Conservation (phyloP, 2,329 filamentous ascomycete species). For the Aaosphaeria pasadenensis region DNA sequence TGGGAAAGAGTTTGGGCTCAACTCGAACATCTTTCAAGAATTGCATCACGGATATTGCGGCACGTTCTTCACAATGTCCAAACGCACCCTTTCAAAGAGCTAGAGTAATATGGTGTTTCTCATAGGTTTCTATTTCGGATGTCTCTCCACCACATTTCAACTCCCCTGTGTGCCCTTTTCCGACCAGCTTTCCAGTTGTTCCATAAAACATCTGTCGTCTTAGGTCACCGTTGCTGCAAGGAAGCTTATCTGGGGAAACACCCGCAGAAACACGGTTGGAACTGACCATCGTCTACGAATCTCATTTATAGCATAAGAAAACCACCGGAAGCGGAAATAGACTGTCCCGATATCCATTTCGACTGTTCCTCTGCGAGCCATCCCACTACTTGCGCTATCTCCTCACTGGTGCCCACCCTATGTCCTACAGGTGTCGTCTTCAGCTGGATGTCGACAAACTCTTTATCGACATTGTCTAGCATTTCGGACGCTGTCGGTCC, state of each 20-base stretch:
- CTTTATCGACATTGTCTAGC: conserved; percentile 51
- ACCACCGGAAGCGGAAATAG: conserved; percentile 55
- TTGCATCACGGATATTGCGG: not conserved
- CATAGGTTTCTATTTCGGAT: conserved; percentile 2
- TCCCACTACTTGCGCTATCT: conserved; percentile 56
- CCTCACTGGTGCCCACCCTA: conserved; percentile 51
- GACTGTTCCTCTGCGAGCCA: conserved; percentile 52
- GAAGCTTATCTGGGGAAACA: conserved; percentile 16
- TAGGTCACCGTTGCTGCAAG: conserved; percentile 12
- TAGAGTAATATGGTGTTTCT: not conserved
- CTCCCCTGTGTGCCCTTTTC: not conserved
- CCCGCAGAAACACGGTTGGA: conserved; percentile 11
- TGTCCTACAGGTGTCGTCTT: conserved; percentile 51
- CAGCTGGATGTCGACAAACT: conserved; percentile 50
- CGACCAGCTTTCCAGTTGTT: not conserved
- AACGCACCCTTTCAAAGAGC: too few species aligned
- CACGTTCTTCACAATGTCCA: not conserved
- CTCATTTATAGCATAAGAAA: conserved; percentile 25
- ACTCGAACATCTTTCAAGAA: not conserved
- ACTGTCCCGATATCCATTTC: conserved; percentile 49
- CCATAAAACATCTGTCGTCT: conserved; percentile 29
- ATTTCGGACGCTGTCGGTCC: conserved; percentile 60
- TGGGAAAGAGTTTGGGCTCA: not conserved
- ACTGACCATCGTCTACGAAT: conserved; percentile 7
- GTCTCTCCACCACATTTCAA: not conserved